phyloP scores from a whole-genome alignment of 495 filamentous ascomycete species.

The Penicillium longicatenatum region DNA sequence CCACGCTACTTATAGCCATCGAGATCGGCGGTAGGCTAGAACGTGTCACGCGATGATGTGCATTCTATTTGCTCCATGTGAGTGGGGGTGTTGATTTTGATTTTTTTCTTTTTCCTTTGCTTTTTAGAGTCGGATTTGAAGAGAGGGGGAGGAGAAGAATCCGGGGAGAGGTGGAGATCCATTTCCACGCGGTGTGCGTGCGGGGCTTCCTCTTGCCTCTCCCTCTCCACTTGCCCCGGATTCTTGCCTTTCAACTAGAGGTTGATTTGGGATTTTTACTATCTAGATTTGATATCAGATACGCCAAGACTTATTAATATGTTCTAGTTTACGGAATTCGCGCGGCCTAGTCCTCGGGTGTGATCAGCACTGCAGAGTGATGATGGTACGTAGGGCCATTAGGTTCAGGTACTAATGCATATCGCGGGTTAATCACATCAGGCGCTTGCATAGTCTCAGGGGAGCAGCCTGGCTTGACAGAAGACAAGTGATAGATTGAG shows the following conservation, averaged over 20 bases:
- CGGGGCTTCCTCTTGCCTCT: not conserved
- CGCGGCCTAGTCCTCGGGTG: not conserved
- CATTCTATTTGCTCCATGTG: not conserved
- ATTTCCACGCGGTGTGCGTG: constrained; percentile 1
- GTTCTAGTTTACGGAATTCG: not conserved
- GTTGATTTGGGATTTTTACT: not conserved
- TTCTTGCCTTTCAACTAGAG: not conserved
- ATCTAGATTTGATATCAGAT: not conserved
- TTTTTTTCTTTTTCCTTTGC: not conserved
- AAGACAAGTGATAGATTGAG: not conserved
- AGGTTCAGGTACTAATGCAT: constrained; percentile 18
- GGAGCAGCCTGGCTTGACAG: not conserved
- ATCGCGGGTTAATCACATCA: not conserved
- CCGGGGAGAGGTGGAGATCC: constrained; percentile 12
- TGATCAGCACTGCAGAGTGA: constrained; percentile 14
- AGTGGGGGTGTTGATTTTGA: too few species aligned
- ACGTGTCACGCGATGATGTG: constrained; percentile 6
- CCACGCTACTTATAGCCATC: constrained; percentile 23
- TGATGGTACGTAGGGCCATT: constrained; percentile 1
- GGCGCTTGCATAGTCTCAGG: not conserved
- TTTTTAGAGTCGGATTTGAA: not conserved
- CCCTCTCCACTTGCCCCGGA: constrained; percentile 9
- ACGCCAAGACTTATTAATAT: not conserved
- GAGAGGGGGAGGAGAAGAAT: constrained; percentile 16
- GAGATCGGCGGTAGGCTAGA: constrained; percentile 17